phyloP scores from a whole-genome alignment of 2,329 filamentous ascomycete genomes.

The Drechslerella coelobrocha region DNA sequence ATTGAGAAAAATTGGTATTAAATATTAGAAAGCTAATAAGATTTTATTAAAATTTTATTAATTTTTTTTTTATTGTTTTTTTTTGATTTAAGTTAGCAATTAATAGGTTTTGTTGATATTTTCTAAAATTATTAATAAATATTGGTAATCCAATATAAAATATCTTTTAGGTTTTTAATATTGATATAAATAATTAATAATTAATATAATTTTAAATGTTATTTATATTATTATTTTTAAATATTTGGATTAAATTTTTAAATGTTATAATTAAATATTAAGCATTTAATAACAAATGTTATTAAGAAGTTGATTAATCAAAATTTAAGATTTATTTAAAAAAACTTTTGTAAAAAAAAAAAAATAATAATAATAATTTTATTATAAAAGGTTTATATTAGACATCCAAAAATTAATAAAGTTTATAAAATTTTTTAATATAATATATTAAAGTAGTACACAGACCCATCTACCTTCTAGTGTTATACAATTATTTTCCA shows the following conservation, averaged over 20 bases:
- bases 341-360: too few species aligned
- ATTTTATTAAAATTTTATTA: not conserved
- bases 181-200: not conserved
- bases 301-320: too few species aligned
- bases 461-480: not conserved
- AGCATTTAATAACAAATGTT: not conserved
- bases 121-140: conserved; percentile 8
- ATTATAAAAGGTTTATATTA: too few species aligned
- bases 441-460: not conserved
- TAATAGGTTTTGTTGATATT: not conserved
- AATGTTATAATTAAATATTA: conserved; percentile 1
- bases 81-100: not conserved
- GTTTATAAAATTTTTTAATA: not conserved
- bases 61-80: not conserved
- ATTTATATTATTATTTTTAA: not conserved
- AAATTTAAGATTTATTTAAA: too few species aligned
- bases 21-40: too few species aligned
- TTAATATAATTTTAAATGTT: not conserved
- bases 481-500: not conserved
- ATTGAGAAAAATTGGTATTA: not conserved
- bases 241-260: conserved; percentile 2
- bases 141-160: not conserved
- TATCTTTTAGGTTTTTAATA: not conserved
- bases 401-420: not conserved
- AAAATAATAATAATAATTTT: too few species aligned